These are phyloP conservation scores for Cenchrus purpureus DNA, from an alignment of 176 grass and related monocot species.

Conservation along the genomic window DNA sequence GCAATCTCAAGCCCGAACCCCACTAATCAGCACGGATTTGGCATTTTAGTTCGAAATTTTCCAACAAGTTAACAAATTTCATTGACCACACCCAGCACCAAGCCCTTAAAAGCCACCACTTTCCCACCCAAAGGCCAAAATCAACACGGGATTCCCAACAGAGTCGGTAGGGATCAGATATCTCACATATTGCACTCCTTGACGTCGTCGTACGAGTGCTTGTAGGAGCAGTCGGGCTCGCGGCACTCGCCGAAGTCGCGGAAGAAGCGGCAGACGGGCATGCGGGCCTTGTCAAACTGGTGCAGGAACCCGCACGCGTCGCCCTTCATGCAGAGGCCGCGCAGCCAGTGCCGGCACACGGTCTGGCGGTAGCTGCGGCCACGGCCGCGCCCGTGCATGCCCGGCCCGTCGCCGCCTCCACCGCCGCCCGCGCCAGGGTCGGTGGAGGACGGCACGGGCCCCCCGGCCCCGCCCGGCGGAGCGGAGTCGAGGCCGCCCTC, in stretches of 20 bases:
- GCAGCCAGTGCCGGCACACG: conserved; percentile 97
- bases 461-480: conserved; percentile 32
- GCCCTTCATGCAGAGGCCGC: conserved; percentile 96
- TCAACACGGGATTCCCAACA: not conserved
- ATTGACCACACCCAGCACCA: not conserved
- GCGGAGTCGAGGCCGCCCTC: conserved; percentile 77
- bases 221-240: conserved; percentile 92
- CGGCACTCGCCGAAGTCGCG: conserved; percentile 91
- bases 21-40: not conserved
- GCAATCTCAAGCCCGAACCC: not conserved
- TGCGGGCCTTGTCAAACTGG: conserved; percentile 99
- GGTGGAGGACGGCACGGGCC: conserved; percentile 19
- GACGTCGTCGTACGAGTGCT: conserved; percentile 93
- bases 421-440: conserved; percentile 29
- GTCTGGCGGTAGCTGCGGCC: conserved; percentile 92
- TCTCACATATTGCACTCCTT: conserved; percentile 99
- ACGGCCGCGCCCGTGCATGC: conserved; percentile 39
- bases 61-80: not conserved
- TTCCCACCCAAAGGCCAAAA: not conserved
- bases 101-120: not conserved
- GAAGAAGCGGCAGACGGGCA: conserved; percentile 99
- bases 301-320: conserved; percentile 95
- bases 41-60: not conserved
- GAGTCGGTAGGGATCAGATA: not conserved
- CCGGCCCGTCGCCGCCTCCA: conserved; percentile 10